These are phyloP conservation scores for Selenicereus undatus DNA, from an alignment of 148 eudicot genomes.

Conservation along the genomic window DNA sequence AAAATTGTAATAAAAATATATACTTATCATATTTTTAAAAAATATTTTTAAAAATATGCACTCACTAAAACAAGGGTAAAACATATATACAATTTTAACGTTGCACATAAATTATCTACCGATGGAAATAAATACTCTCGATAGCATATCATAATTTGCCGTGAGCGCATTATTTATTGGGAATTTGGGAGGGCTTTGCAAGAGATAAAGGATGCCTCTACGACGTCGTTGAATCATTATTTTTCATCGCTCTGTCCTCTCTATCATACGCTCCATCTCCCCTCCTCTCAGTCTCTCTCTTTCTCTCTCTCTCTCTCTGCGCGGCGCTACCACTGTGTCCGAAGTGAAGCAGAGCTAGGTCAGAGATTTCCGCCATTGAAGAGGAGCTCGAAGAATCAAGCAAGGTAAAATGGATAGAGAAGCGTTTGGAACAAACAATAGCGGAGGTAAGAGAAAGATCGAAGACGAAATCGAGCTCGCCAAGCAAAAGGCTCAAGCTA, in stretches of 20 bases:
- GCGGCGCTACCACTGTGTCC: not conserved
- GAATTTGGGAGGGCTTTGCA: no score
- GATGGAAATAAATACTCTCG: no score
- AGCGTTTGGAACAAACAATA: not conserved
- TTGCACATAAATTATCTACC: no score
- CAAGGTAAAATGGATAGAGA: not conserved
- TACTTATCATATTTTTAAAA: no score
- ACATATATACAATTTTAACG: no score
- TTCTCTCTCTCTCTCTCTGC: not conserved
- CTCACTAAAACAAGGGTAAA: no score
- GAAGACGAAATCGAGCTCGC: not conserved
- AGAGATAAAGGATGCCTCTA: no score
- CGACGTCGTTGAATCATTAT: not conserved
- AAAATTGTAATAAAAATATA: no score
- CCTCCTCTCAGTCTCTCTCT: not conserved
- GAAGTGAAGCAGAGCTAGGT: not conserved
- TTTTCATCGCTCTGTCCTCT: not conserved
- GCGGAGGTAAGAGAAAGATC: not conserved
- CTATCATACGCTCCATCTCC: not conserved
- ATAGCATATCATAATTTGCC: no score
- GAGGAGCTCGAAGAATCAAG: no score
- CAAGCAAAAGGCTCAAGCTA: not conserved
- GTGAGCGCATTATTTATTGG: no score
- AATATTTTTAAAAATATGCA: no score
- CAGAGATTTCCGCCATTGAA: not conserved